These are phyloP conservation scores for Coniochaeta sp. DNA, from an alignment of 2,329 filamentous ascomycete genomes.

Conservation along the genomic window DNA sequence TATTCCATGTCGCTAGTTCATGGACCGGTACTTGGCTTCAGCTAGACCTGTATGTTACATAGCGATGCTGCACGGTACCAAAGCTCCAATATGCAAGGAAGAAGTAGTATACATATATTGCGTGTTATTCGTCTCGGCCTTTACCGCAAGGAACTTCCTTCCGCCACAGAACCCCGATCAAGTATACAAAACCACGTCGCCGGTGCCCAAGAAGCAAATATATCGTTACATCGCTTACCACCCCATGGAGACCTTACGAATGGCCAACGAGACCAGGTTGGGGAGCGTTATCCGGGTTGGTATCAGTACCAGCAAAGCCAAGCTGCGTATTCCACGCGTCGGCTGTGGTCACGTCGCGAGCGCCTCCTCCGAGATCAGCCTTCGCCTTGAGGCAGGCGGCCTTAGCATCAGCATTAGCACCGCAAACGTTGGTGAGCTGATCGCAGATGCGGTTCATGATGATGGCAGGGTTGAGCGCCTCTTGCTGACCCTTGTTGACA, in stretches of 20 bases:
- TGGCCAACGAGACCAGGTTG: constrained; percentile 27
- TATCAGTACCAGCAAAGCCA: constrained; percentile 28
- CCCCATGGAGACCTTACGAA: constrained; percentile 15
- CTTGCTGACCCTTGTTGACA: constrained; percentile 54
- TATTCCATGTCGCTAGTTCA: neutral
- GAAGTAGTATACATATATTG: neutral
- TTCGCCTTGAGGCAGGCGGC: constrained; percentile 44
- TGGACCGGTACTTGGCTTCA: neutral
- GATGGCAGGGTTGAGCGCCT: constrained; percentile 65
- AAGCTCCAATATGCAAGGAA: neutral
- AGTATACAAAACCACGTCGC: neutral
- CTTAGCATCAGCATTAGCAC: constrained; percentile 52
- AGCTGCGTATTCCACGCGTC: constrained; percentile 31
- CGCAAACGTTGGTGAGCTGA: constrained; percentile 59
- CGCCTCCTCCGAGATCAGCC: constrained; percentile 25
- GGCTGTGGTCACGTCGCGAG: constrained; percentile 27
- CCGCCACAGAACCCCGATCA: neutral
- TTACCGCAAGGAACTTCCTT: neutral
- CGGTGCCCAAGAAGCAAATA: neutral
- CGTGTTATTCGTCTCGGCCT: neutral
- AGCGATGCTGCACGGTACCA: neutral
- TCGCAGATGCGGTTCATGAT: constrained; percentile 68
- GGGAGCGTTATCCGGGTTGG: constrained; percentile 30
- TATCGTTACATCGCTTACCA: neutral
- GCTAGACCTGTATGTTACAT: neutral